Base-by-base conservation (phyloP, 345 rosid genomes). In the Conringia planisiliqua region DNA sequence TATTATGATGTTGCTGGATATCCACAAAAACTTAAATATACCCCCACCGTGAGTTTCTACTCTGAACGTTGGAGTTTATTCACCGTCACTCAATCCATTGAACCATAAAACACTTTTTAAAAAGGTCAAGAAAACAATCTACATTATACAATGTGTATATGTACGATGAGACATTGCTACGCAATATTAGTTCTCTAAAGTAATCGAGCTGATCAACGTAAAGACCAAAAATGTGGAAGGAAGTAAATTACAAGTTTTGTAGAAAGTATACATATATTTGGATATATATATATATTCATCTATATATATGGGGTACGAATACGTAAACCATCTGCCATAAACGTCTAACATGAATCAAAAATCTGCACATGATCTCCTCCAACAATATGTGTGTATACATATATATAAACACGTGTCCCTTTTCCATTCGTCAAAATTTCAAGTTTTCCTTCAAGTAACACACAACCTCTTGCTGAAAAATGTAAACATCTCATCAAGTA, bases 401-500 rank as follows among this genome's bases (percentile, higher is more conserved):
- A 47, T 13, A 52, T 58, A 58, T 60, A 67, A 22, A 67, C 26
- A 39, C 29, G 56, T 24, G 29, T 30, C 33, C 8, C n/a, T 39
- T 30, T 55, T 35, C 4, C 43, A 60, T 68, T 46, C 20, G 7
- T 87, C 84, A 89, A 80, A 93, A 93, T 51, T 86, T 89, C 27
- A 82, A 7, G 24, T 83, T 83, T 62, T 85, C 86, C 83, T 93
- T 90, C 86, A 93, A 51, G 82, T 81, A 88, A 39, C 82, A 62
- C 26, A 90, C 93, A 4, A 88, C 77, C 73, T 82, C 87, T 89
- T 93, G 97, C 98, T 93, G 98, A 88, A 82, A 26, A 3, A 22
- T 56, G 14, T 9, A 35, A 50, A 27, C 27, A 38, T 39, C 51
- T 17, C 24, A 42, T 63, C 43, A 35, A 4, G 35, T 47, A 22